Conservation (phyloP, 2,329 filamentous ascomycete species). For the Penicillium nordicum region DNA sequence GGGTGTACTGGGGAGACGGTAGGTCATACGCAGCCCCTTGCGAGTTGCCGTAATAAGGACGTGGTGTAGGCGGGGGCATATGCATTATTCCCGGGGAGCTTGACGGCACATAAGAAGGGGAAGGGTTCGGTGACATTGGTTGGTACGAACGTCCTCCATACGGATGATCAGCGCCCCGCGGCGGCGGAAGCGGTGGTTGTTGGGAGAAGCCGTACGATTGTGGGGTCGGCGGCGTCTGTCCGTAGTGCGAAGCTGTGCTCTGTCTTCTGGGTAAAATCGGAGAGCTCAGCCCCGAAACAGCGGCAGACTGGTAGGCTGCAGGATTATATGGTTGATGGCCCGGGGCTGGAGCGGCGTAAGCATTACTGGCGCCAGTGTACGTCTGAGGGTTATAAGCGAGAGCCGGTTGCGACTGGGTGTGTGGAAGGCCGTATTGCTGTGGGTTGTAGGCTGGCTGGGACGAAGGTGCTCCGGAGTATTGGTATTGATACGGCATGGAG, state of each 20-base stretch:
- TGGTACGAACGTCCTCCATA: constrained; percentile 38
- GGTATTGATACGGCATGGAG: constrained; percentile 50
- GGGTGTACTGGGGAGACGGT: constrained; percentile 23
- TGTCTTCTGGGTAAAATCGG: constrained; percentile 35
- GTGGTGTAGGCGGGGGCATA: constrained; percentile 19
- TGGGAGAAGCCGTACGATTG: constrained; percentile 33
- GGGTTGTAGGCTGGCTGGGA: constrained; percentile 59
- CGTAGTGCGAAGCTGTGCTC: constrained; percentile 26
- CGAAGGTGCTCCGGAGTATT: constrained; percentile 36
- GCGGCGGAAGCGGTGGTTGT: constrained; percentile 38
- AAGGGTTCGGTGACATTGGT: constrained; percentile 21
- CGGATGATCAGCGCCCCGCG: constrained; percentile 38
- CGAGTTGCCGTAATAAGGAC: constrained; percentile 23
- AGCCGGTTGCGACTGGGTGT: constrained; percentile 45
- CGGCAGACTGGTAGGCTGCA: constrained; percentile 46
- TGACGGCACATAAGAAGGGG: constrained; percentile 23
- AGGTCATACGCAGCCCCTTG: constrained; percentile 24
- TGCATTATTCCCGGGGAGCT: constrained; percentile 20
- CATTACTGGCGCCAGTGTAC: constrained; percentile 42
- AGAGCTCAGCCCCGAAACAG: constrained; percentile 29
- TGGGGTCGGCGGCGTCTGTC: constrained; percentile 31
- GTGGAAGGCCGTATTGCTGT: constrained; percentile 54
- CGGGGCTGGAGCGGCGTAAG: constrained; percentile 26
- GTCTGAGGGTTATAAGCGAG: constrained; percentile 69
- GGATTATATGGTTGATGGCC: constrained; percentile 49